Evolutionary conservation across 2,329 filamentous ascomycete genomes (phyloP).

Genomic region (Monosporascus ibericus): DNA sequence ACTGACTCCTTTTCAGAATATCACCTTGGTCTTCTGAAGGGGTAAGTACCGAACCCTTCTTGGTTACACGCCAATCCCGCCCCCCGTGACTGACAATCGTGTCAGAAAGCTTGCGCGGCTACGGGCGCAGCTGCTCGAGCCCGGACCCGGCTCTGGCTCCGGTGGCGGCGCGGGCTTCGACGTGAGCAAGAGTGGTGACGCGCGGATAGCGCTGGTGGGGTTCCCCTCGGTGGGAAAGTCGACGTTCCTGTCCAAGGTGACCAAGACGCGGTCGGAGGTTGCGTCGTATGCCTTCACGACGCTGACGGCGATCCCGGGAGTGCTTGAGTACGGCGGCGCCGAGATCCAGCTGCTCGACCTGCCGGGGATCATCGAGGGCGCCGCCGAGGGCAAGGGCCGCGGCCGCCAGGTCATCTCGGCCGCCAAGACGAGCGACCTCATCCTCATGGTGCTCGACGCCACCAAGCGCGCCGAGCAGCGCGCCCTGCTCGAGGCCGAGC

Average conservation of each 20-base stretch:
- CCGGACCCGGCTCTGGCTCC: constrained; percentile 69
- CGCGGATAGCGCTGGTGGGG: constrained; percentile 93
- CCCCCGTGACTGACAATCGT: background rate
- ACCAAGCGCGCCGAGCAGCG: constrained; percentile 95
- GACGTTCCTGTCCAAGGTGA: constrained; percentile 97
- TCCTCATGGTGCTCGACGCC: constrained; percentile 94
- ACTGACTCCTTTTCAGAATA: constrained; percentile 60
- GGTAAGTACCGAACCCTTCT: constrained; percentile 48
- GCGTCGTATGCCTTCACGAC: constrained; percentile 97
- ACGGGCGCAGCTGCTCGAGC: constrained; percentile 89
- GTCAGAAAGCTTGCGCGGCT: constrained; percentile 88
- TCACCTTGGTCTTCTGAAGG: constrained; percentile 94
- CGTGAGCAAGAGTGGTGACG: constrained; percentile 94
- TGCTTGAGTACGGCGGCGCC: constrained; percentile 93
- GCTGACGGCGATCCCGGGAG: constrained; percentile 91
- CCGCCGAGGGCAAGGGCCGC: constrained; percentile 89
- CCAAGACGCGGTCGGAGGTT: constrained; percentile 93
- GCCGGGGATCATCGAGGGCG: constrained; percentile 96
- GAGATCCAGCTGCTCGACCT: constrained; percentile 98
- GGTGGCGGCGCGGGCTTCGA: constrained; percentile 82
- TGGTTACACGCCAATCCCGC: background rate
- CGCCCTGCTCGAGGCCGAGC: constrained; percentile 79
- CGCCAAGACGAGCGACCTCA: constrained; percentile 95
- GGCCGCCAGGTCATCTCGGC: constrained; percentile 95
- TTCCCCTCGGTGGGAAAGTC: constrained; percentile 99